Evolutionary conservation across 2,329 filamentous ascomycete genomes (phyloP), one percentile per base, ranked within the genome.

Genomic region (Phialophora chinensis): DNA sequence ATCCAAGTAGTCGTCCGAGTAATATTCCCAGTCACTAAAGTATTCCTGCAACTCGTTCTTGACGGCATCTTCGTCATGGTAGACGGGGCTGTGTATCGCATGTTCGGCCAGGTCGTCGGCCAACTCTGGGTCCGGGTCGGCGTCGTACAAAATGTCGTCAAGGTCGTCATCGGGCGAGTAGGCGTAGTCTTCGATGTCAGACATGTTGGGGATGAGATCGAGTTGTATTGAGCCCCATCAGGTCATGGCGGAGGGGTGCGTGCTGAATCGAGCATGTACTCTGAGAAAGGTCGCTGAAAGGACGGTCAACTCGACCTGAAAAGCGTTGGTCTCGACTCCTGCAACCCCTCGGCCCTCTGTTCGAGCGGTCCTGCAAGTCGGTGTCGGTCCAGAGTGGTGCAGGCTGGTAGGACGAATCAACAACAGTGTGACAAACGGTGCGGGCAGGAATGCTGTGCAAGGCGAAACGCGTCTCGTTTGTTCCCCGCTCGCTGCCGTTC

Each of bases 1-100:
- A 52, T 81, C 79, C 65, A 79, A 77, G 69, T 80, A 81, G 65
- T 81, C 79, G 60, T 81, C 79, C 14, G 79, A 78, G 53, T 80
- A 77, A 31, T 81, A 80, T 54, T 81, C 79, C 79, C 79, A 81
- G 68, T 82, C 81, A 59, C 77, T 79, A 71, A 75, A 79, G 55
- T 76, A 77, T 12, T 80, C 79, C 60, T 77, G 74, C 7, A 76
- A 67, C 42, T 82, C 79, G 29, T 77, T 72, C 14, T 72, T 74
- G 20, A 61, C 59, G 8, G 71, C 70, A 5, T 79, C 76, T 61
- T 81, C 77, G 53, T 80, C 78, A 29, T 76, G 74, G 38, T 77
- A 75, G 29, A 78, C 72, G 33, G 79, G 77, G 62, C 80, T 80
- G 70, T 79, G 75, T 14, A 78, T 73, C 33, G 80, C 74, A 57